Base-by-base conservation (phyloP, 140 eudicot genomes). In the Oenanthe javanica region DNA sequence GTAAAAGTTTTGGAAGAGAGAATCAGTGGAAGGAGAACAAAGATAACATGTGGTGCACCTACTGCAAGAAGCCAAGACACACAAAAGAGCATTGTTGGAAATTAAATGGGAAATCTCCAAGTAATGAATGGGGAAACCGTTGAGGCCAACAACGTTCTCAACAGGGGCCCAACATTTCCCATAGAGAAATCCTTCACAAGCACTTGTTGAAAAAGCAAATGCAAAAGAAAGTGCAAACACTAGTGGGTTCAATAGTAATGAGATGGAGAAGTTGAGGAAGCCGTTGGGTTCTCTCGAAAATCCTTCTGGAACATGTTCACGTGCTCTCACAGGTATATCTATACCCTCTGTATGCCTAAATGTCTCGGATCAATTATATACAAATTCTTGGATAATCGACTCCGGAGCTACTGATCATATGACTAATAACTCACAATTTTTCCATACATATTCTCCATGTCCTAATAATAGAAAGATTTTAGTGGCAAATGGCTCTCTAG, bases 391-490 rank as follows among this genome's bases (percentile, higher is more conserved):
- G 31, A 31, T 31, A 31, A 31, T 31, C 31, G 31, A 31, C 31
- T 52, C 80, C 2, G 51, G 70, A 4, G 75, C 82, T n/a, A 48
- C 79, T 16, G 45, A 50, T 49, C 66, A 76, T 48, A 49, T 48
- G 79, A 49, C 42, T 31, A 49, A 23, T 38, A 9, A 27, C 21
- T 76, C 55, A 21, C 79, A 76, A 21, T 36, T 21, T 1, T 50
- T 48, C 42, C 51, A n/a, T 6, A 46, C 64, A 6, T 76, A 48
- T 13, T 2, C 4, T 19, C 66, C 79, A 76, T 18, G 42, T 49
- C 64, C 46, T 13, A 52, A 23, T 16, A 48, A 48, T 59, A 31
- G 52, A 23, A 10, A 76, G 50, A 13, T 76, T 19, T 49, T 46
- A 18, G 70, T n/a, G 36, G 70, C 55, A 10, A 49, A 75, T 75